phyloP scores from a whole-genome alignment of 83 land plant genomes.

The Thuja plicata region DNA sequence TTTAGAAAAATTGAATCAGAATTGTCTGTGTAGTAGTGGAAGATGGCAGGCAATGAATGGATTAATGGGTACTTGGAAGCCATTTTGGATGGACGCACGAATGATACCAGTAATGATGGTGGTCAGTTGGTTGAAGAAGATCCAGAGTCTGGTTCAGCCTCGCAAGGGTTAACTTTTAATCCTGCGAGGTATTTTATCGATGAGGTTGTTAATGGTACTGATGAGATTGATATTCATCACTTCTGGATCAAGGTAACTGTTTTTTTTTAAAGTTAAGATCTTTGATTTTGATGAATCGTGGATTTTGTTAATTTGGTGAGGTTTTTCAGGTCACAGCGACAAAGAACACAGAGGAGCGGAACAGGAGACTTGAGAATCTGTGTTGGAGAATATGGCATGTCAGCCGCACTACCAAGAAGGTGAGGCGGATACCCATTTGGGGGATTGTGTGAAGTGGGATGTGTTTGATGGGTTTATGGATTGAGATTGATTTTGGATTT shows the following conservation, averaged over 20 bases:
- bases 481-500: background rate
- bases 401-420: conserved; percentile 36
- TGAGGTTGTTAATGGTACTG: conserved; percentile 34
- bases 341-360: conserved; percentile 26
- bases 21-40: background rate
- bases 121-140: background rate
- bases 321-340: conserved; percentile 34
- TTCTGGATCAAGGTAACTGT: conserved; percentile 34
- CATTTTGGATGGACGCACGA: conserved; percentile 54
- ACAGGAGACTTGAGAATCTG: conserved; percentile 33
- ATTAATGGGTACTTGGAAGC: conserved; percentile 82
- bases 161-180: conserved; percentile 17
- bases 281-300: background rate
- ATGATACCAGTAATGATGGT: background rate
- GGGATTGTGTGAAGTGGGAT: background rate
- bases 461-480: background rate
- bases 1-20: background rate
- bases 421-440: background rate
- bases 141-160: background rate
- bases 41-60: conserved; percentile 80
- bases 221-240: conserved; percentile 33
- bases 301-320: background rate
- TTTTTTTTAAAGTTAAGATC: background rate
- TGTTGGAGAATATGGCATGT: conserved; percentile 50
- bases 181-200: conserved; percentile 42